A percentile compares a stretch with the other conserved stretches of the same genome.
Evolutionary conservation across 768 basidiomycete genomes (phyloP).

Genomic region (Brasilioporus rufonigricans): DNA sequence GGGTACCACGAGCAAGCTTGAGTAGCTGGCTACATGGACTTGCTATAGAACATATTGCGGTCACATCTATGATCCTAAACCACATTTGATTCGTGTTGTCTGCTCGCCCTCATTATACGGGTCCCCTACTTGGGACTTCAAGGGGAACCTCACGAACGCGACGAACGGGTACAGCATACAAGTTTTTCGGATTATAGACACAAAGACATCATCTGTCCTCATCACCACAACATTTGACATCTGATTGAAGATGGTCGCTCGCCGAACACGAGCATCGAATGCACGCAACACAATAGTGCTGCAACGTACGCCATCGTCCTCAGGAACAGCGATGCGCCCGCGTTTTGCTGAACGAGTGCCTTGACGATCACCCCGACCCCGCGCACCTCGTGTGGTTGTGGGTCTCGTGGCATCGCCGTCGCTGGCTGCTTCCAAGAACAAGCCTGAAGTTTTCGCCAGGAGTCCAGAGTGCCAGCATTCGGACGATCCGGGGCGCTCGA

Average conservation of each 20-base stretch:
- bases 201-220: no score
- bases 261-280: slow-evolving; percentile 3
- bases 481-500: not conserved
- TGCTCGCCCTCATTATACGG: no score
- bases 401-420: not conserved
- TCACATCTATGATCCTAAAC: not conserved
- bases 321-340: slow-evolving; percentile 9
- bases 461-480: no score
- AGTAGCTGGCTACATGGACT: slow-evolving; percentile 35
- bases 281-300: slow-evolving; percentile 1
- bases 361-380: slow-evolving; percentile 19
- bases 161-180: no score
- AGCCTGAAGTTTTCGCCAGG: not conserved
- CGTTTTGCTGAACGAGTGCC: slow-evolving; percentile 16
- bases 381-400: slow-evolving; percentile 9
- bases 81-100: not conserved
- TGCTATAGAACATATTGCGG: slow-evolving; percentile 2
- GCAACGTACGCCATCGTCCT: slow-evolving; percentile 1
- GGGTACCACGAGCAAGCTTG: slow-evolving; percentile 17
- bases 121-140: no score
- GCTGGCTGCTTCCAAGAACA: not conserved
- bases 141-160: no score
- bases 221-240: no score
- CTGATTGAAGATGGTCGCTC: not conserved
- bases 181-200: no score